Evolutionary conservation across 768 basidiomycete genomes (phyloP).

Genomic region (Macrolepiota dolichaula): DNA sequence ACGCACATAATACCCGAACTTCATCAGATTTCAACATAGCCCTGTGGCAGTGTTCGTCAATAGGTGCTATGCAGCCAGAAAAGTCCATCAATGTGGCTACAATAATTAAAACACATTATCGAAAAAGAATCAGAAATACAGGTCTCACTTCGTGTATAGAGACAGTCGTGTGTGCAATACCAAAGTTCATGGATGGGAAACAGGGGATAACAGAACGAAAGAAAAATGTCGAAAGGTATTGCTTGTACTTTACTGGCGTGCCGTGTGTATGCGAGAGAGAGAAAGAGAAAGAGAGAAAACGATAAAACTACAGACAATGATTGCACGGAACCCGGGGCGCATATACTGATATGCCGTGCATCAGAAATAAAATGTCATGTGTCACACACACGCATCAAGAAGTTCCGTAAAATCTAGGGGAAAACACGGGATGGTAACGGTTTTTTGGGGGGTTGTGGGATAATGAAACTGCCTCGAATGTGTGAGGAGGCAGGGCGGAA

Average conservation of each 20-base stretch:
- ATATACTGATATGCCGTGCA: neutral
- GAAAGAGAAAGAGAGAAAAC: conserved; percentile 8
- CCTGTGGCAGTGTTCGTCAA: no score
- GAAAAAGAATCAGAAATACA: conserved; percentile 3
- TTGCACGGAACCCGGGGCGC: neutral
- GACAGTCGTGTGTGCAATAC: conserved; percentile 6
- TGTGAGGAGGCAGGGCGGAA: neutral
- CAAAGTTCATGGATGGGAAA: neutral
- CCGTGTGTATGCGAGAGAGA: conserved; percentile 9
- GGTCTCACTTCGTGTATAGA: conserved; percentile 22
- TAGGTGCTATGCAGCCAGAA: no score
- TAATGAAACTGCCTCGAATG: neutral
- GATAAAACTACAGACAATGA: conserved; percentile 15
- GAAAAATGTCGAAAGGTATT: neutral
- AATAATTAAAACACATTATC: neutral
- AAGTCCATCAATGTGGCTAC: neutral
- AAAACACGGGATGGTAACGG: neutral
- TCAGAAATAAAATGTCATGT: neutral
- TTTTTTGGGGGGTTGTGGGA: neutral
- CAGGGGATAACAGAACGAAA: neutral
- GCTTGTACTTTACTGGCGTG: neutral
- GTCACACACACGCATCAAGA: neutral
- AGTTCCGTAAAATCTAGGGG: neutral
- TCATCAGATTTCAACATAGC: no score
- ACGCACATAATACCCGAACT: no score